Conservation (phyloP, 2,329 filamentous ascomycete genomes). For the Phoma sp. region DNA sequence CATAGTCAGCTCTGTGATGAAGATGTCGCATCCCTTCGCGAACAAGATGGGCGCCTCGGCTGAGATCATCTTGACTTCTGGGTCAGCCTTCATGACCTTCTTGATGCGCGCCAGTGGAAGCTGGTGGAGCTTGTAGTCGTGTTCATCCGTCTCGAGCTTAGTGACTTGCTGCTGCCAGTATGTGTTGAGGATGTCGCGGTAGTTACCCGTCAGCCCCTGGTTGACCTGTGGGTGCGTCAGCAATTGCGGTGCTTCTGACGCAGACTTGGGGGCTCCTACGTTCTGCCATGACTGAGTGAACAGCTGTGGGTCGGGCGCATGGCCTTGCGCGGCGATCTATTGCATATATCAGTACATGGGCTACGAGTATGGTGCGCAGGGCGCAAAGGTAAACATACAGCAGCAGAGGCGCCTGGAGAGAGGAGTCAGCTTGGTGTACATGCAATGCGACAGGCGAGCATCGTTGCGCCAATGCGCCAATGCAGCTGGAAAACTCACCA, state of each 20-base stretch:
- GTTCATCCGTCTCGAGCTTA: slow-evolving; percentile 90
- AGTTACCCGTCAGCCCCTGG: slow-evolving; percentile 89
- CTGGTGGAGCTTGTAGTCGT: slow-evolving; percentile 99
- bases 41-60: slow-evolving; percentile 97
- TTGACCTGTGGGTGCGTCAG: slow-evolving; percentile 71
- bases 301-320: slow-evolving; percentile 85
- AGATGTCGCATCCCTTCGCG: slow-evolving; percentile 98
- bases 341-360: slow-evolving; percentile 45
- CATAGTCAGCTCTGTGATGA: slow-evolving; percentile 99
- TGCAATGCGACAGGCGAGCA: slow-evolving; percentile 18
- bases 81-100: slow-evolving; percentile 99
- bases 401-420: slow-evolving; percentile 68
- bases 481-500: slow-evolving; percentile 46
- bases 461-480: slow-evolving; percentile 5
- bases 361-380: slow-evolving; percentile 18
- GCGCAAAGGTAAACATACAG: slow-evolving; percentile 60
- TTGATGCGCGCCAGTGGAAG: slow-evolving; percentile 97
- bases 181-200: slow-evolving; percentile 96
- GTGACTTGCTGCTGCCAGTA: slow-evolving; percentile 99
- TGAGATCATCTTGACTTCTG: slow-evolving; percentile 99
- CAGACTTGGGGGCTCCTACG: slow-evolving; percentile 57
- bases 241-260: slow-evolving; percentile 1
- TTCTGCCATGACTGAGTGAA: slow-evolving; percentile 97
- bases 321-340: slow-evolving; percentile 85
- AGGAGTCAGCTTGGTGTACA: slow-evolving; percentile 27